Conservation (phyloP, 75 land plant genomes). For the Selaginella moellendorffii region DNA sequence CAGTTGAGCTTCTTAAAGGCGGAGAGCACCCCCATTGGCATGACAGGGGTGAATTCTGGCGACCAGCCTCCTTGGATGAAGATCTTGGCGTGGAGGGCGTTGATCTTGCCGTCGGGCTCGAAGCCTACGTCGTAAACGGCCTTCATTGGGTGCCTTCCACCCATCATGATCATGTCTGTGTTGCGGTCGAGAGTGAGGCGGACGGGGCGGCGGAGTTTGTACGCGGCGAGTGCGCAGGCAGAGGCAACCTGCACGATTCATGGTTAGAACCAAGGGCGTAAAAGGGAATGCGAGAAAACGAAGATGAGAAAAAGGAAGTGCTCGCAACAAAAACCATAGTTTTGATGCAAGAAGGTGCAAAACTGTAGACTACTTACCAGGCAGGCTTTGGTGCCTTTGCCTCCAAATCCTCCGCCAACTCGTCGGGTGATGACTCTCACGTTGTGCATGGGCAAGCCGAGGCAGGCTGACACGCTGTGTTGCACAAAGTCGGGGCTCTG, state of each 20-base stretch:
- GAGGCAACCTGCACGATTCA: slow-evolving; percentile 67
- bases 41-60: slow-evolving; percentile 42
- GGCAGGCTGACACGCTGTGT: slow-evolving; percentile 50
- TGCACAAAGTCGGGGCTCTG: slow-evolving; percentile 48
- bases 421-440: slow-evolving; percentile 87
- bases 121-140: slow-evolving; percentile 68
- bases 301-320: too few relatives aligned
- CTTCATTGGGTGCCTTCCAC: slow-evolving; percentile 75
- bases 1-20: slow-evolving; percentile 7
- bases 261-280: too few relatives aligned
- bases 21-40: too few relatives aligned
- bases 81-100: slow-evolving; percentile 50
- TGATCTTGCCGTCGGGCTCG: slow-evolving; percentile 56
- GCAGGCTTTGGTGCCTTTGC: slow-evolving; percentile 34
- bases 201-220: slow-evolving; percentile 56
- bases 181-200: slow-evolving; percentile 68
- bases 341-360: too few relatives aligned
- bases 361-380: not conserved
- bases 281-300: too few relatives aligned
- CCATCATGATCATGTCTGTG: slow-evolving; percentile 78
- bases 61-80: slow-evolving; percentile 64
- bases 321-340: too few relatives aligned
- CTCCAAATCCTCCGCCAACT: slow-evolving; percentile 93
- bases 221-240: slow-evolving; percentile 86
- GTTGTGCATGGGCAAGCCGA: slow-evolving; percentile 73